Evolutionary conservation across 2,329 filamentous ascomycete species (phyloP), one percentile per base, ranked within the genome.

Genomic region (Biscogniauxia mediterranea): DNA sequence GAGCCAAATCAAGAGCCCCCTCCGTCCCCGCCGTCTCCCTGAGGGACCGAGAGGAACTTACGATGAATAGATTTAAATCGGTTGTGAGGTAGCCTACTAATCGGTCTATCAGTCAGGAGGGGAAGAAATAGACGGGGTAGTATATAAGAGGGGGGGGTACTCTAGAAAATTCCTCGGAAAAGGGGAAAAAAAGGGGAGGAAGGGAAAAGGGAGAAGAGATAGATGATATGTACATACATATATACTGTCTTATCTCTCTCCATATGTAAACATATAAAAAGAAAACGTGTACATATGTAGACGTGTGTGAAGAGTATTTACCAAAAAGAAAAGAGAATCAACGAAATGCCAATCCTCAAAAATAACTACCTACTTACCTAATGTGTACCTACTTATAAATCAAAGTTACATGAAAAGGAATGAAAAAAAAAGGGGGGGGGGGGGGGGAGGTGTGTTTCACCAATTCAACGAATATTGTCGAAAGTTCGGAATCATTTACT

Each of bases 11-110:
- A 57, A 49, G 63, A 66, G 53, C 49, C 51, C 13, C 57, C 66
- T 17, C 53, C 61, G 50, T 59, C 65, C 1, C 59, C 64, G 23
- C 62, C 69, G 26, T 61, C 68, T 13, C 21, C 67, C n/a, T 70
- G 63, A 62, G 57, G 54, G 26, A 38, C 32, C 54, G 17, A 9
- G 20, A 23, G 32, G 55, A 32, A 32, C 28, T 3, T n/a, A 46
- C 13, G 3, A 15, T 17, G 5, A 46, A 46, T n/a, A 46, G 13
- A 46, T 4, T 32, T n/a, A 17, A 17, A 46, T 38, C 32, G 32
- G 32, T 38, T 11, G 32, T 38, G 5, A 23, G 23, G 23, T 23
- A 23, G 23, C 23, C 23, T 32, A 32, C 7, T 13, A 32, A 32
- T 46, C 38, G 38, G 38, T 46, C 28, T 32, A 32, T 46, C 38